Evolutionary conservation across 164 flowering plant genomes (phyloP).

Genomic region (Macadamia integrifolia): DNA sequence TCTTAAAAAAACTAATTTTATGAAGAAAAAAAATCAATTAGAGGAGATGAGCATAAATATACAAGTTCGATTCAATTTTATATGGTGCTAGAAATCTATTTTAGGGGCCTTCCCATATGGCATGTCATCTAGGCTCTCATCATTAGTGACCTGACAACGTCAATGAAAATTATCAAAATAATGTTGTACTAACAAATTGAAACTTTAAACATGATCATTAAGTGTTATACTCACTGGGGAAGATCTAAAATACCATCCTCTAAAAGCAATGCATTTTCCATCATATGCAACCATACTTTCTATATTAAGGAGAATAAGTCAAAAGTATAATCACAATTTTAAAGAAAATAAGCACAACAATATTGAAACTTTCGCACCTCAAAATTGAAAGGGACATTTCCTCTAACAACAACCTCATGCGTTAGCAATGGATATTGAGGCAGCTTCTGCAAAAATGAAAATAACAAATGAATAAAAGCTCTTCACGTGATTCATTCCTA

Average conservation of each 20-base stretch:
- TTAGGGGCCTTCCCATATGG: conserved; percentile 36
- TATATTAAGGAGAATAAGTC: conserved; percentile 16
- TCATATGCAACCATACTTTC: conserved; percentile 47
- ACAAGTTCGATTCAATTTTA: conserved; percentile 52
- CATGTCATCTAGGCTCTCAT: conserved; percentile 58
- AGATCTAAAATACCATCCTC: conserved; percentile 80
- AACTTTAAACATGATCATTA: neutral
- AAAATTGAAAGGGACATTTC: conserved; percentile 47
- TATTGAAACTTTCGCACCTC: conserved; percentile 38
- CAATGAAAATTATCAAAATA: neutral
- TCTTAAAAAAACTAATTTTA: neutral
- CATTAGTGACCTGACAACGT: conserved; percentile 44
- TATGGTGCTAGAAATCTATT: conserved; percentile 58
- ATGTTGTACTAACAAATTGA: neutral
- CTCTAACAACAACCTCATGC: conserved; percentile 58
- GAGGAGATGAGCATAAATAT: no score
- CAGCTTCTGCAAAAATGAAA: conserved; percentile 36
- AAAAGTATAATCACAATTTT: neutral
- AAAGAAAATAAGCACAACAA: neutral
- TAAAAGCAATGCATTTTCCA: conserved; percentile 37
- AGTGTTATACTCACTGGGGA: conserved; percentile 29
- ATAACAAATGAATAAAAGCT: neutral
- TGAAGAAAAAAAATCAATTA: neutral
- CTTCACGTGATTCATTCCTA: neutral
- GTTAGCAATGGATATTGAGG: conserved; percentile 83